These are phyloP conservation scores for Vitis rotundifolia DNA, from an alignment of 164 flowering plant genomes.

Conservation along the genomic window DNA sequence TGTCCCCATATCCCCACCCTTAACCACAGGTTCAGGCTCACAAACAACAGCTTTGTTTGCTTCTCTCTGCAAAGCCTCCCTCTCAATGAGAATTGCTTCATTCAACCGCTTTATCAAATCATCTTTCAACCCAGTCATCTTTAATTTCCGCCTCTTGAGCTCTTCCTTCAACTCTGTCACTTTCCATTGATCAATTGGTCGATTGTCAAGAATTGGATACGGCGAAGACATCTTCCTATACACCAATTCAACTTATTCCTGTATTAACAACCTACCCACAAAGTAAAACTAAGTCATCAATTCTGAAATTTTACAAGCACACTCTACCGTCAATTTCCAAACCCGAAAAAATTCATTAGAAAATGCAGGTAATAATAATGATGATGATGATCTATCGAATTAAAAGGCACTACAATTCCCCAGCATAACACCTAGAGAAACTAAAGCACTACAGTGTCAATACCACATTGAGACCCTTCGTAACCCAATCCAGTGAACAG, in stretches of 20 bases:
- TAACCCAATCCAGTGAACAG: no score
- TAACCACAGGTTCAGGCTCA: constrained; percentile 14
- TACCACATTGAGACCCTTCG: no score
- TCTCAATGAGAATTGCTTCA: constrained; percentile 63
- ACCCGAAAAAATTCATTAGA: no score
- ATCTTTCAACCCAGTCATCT: constrained; percentile 72
- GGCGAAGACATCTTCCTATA: constrained; percentile 45
- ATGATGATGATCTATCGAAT: no score
- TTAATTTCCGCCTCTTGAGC: constrained; percentile 73
- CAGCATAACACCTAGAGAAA: no score
- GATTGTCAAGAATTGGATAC: constrained; percentile 62
- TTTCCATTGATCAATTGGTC: constrained; percentile 87
- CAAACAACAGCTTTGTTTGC: constrained; percentile 26
- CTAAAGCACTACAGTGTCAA: no score
- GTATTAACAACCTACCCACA: background rate
- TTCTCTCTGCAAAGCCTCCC: constrained; percentile 30
- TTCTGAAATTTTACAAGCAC: background rate
- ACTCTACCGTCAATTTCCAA: background rate
- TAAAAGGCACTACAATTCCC: no score
- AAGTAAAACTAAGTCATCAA: background rate
- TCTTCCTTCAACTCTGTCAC: constrained; percentile 91
- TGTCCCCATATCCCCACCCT: constrained; percentile 17
- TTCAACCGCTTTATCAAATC: constrained; percentile 74
- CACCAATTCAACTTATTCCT: constrained; percentile 2
- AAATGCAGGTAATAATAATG: no score